Conservation (phyloP, 768 basidiomycete genomes). For the Termitomyces eurrhizus region DNA sequence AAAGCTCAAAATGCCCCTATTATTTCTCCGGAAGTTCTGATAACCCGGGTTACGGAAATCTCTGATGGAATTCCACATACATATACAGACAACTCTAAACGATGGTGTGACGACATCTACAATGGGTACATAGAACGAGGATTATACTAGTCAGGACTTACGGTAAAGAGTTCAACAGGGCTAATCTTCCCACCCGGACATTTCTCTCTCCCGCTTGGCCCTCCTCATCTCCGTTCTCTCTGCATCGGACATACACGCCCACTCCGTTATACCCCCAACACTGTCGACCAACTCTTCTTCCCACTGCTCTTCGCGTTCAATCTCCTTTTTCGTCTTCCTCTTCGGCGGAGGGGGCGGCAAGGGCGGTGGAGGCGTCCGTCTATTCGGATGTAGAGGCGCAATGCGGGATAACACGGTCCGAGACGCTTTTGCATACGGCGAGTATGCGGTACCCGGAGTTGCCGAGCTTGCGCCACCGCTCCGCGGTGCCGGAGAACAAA, state of each 20-base stretch:
- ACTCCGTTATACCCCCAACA: slow-evolving; percentile 62
- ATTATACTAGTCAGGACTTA: background rate
- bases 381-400: slow-evolving; percentile 72
- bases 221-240: slow-evolving; percentile 52
- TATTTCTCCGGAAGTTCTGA: background rate
- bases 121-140: background rate
- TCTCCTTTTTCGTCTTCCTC: slow-evolving; percentile 79
- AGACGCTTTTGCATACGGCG: slow-evolving; percentile 64
- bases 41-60: slow-evolving; percentile 4
- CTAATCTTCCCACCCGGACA: slow-evolving; percentile 55
- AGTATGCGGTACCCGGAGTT: slow-evolving; percentile 40
- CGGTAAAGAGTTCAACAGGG: background rate
- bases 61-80: background rate
- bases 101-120: background rate
- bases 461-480: slow-evolving; percentile 13
- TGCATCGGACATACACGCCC: slow-evolving; percentile 43
- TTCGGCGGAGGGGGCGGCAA: slow-evolving; percentile 65
- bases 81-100: background rate
- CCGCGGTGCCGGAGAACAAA: slow-evolving; percentile 29
- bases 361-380: slow-evolving; percentile 70
- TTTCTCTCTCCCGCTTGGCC: slow-evolving; percentile 60
- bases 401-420: slow-evolving; percentile 60
- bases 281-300: slow-evolving; percentile 76
- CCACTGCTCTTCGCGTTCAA: slow-evolving; percentile 73
- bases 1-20: background rate